These are phyloP conservation scores for Amanita fuliginea DNA, from an alignment of 768 basidiomycete species.

Conservation along the genomic window DNA sequence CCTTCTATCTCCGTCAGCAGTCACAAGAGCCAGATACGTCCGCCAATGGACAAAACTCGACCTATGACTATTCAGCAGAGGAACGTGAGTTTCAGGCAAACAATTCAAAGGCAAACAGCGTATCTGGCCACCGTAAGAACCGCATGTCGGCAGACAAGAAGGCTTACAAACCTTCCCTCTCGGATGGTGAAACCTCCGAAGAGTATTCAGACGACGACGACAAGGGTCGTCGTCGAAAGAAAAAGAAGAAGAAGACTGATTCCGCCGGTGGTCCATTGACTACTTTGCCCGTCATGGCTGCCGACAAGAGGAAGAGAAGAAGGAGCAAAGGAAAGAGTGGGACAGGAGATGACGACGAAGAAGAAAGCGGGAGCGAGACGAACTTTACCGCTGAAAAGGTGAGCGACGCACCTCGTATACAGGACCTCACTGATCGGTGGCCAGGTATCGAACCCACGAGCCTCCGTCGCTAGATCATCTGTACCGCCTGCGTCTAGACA, in stretches of 20 bases:
- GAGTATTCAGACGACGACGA: constrained; percentile 38
- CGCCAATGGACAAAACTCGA: constrained; percentile 29
- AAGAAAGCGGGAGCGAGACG: constrained; percentile 39
- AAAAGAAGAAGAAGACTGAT: constrained; percentile 40
- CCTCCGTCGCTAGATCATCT: constrained; percentile 27
- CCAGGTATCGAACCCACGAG: constrained; percentile 17
- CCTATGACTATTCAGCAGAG: constrained; percentile 74
- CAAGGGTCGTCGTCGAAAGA: constrained; percentile 36
- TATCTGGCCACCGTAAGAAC: constrained; percentile 32
- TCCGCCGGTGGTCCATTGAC: constrained; percentile 45
- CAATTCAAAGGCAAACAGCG: constrained; percentile 16
- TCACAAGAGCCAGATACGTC: constrained; percentile 43
- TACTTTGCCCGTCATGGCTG: constrained; percentile 54
- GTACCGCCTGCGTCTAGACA: constrained; percentile 24
- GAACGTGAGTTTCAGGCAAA: constrained; percentile 49
- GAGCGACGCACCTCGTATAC: constrained; percentile 8
- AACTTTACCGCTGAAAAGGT: constrained; percentile 23
- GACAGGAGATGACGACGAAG: constrained; percentile 30
- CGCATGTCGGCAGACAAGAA: constrained; percentile 73
- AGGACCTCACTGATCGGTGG: constrained; percentile 5
- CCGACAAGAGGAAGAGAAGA: constrained; percentile 54
- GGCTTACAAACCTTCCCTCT: constrained; percentile 61
- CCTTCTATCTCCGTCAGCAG: constrained; percentile 55
- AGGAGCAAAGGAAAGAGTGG: constrained; percentile 32
- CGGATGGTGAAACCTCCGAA: constrained; percentile 53